Evolutionary conservation across 306 rosid species (phyloP).

Genomic region (Comarum palustre): DNA sequence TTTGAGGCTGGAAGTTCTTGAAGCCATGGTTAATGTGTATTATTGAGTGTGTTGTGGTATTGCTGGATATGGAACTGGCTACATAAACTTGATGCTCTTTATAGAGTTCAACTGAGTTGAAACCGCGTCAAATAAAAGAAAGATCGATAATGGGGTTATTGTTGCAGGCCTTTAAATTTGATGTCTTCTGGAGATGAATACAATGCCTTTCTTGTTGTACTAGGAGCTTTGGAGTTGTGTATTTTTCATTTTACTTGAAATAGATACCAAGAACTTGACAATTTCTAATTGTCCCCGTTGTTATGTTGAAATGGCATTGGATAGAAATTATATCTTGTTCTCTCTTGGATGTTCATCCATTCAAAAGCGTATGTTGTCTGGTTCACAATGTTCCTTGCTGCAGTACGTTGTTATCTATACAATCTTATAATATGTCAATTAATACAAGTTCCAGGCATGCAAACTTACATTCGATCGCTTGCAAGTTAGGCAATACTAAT

Average conservation of each 20-base stretch:
- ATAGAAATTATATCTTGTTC: neutral
- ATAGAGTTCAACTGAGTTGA: neutral
- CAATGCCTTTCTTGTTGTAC: neutral
- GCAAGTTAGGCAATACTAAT: neutral
- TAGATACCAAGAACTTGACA: neutral
- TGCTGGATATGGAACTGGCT: neutral
- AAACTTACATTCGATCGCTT: neutral
- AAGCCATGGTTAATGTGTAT: slow-evolving; percentile 11
- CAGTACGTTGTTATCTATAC: too few relatives aligned
- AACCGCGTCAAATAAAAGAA: neutral
- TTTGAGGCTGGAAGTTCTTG: slow-evolving; percentile 14
- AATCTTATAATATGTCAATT: too few relatives aligned
- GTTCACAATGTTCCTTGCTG: neutral
- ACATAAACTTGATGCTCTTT: neutral
- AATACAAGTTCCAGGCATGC: neutral
- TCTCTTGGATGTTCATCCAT: neutral
- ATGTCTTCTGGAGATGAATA: neutral
- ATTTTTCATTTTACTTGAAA: neutral
- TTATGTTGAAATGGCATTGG: neutral
- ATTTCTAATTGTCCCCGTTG: neutral
- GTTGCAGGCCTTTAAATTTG: neutral
- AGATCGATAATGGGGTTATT: neutral
- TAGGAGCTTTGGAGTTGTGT: neutral
- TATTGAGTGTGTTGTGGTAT: neutral
- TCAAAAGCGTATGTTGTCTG: neutral